Conservation (phyloP, 2,329 filamentous ascomycete species). For the Exophiala viscosa region DNA sequence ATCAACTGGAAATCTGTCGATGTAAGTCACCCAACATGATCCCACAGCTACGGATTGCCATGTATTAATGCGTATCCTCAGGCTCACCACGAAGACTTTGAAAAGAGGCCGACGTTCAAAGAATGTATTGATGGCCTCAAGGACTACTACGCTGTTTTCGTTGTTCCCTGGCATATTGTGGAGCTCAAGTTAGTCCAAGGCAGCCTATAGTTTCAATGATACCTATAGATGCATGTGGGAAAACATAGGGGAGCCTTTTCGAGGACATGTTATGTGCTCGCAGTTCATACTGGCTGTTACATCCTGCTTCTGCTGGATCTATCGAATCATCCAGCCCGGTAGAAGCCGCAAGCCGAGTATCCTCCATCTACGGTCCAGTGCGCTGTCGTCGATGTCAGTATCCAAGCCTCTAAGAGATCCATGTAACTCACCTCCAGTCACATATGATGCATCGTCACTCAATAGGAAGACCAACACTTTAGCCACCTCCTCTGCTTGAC, state of each 20-base stretch:
- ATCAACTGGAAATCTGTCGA: conserved; percentile 19
- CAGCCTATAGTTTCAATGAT: background rate
- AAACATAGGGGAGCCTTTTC: background rate
- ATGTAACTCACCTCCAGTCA: conserved; percentile 39
- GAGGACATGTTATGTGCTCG: background rate
- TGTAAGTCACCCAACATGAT: background rate
- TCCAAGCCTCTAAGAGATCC: background rate
- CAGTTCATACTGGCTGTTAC: background rate
- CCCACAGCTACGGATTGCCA: background rate
- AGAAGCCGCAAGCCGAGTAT: conserved; percentile 16
- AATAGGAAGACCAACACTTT: conserved; percentile 47
- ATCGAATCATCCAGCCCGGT: conserved; percentile 8
- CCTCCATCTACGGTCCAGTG: conserved; percentile 18
- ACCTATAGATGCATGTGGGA: background rate
- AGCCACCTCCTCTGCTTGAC: conserved; percentile 34
- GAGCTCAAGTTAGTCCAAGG: conserved; percentile 8
- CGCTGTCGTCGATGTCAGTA: background rate
- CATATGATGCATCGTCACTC: conserved; percentile 45
- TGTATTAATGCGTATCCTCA: background rate
- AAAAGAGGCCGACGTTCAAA: conserved; percentile 13
- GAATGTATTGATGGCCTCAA: conserved; percentile 16
- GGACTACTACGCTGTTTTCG: conserved; percentile 18
- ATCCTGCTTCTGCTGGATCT: background rate
- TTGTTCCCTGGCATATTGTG: conserved; percentile 17
- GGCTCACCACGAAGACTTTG: conserved; percentile 20